Evolutionary conservation across 2,329 filamentous ascomycete species (phyloP).

Genomic region (Xylariales sp.): DNA sequence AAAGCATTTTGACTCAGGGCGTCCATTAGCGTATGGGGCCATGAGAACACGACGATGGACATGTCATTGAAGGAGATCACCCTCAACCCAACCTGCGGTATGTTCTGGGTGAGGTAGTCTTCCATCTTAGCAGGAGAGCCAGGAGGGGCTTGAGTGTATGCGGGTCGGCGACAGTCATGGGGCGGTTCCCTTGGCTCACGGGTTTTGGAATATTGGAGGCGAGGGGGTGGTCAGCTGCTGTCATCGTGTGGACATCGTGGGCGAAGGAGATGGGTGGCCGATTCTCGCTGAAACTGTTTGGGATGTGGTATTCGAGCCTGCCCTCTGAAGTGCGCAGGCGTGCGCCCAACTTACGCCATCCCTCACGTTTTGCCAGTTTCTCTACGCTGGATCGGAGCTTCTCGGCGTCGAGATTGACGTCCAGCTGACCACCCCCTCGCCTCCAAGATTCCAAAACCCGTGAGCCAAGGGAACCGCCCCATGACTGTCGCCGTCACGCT

Average conservation of each 20-base stretch:
- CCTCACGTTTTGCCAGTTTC: constrained; percentile 11
- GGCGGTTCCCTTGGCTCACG: constrained; percentile 21
- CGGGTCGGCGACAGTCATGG: constrained; percentile 20
- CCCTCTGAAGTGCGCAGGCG: constrained; percentile 15
- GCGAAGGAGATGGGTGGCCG: constrained; percentile 37
- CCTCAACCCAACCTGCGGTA: constrained; percentile 41
- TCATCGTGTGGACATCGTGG: constrained; percentile 27
- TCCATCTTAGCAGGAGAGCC: constrained; percentile 24
- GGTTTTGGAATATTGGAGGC: constrained; percentile 29
- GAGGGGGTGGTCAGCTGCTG: constrained; percentile 36
- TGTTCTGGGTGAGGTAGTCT: constrained; percentile 36
- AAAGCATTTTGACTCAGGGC: constrained; percentile 36
- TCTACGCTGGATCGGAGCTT: constrained; percentile 15
- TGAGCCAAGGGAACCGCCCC: too few species aligned
- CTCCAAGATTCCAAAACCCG: too few species aligned
- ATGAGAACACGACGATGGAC: constrained; percentile 41
- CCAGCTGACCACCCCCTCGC: too few species aligned
- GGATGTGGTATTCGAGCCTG: constrained; percentile 39
- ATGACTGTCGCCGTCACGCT: too few species aligned
- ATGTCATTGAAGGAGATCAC: constrained; percentile 44
- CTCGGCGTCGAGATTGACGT: constrained; percentile 19
- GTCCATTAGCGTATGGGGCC: constrained; percentile 44
- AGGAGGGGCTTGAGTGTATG: constrained; percentile 21
- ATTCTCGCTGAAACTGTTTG: constrained; percentile 26
- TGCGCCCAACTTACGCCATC: constrained; percentile 20